A percentile compares a stretch with the other conserved stretches of the same genome.
Conservation (phyloP, 306 rosid genomes). For the Macrotyloma uniflorum region DNA sequence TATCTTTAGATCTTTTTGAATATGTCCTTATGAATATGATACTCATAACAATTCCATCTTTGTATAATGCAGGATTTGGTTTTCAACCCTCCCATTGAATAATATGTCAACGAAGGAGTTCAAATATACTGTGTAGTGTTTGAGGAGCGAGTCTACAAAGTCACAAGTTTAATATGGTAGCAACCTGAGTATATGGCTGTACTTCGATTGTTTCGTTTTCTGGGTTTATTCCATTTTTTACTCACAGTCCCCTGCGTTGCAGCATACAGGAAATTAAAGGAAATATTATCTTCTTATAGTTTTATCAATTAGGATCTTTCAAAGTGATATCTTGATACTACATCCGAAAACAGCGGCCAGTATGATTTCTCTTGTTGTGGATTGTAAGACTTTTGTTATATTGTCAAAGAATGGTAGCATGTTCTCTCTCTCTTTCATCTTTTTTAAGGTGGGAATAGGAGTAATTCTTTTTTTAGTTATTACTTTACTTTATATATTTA, state of each 20-base stretch:
- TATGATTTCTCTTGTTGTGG: background rate
- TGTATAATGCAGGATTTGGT: conserved; percentile 72
- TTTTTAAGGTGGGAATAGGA: background rate
- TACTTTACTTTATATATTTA: background rate
- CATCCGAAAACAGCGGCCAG: background rate
- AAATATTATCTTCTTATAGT: conserved; percentile 8
- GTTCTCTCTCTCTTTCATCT: background rate
- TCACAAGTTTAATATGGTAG: conserved; percentile 31
- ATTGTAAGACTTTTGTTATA: background rate
- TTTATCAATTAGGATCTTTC: conserved; percentile 22
- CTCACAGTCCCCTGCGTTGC: conserved; percentile 15
- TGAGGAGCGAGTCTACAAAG: conserved; percentile 45
- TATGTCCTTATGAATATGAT: background rate
- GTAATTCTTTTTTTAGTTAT: background rate
- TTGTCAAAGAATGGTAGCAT: conserved; percentile 8
- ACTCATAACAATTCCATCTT: background rate
- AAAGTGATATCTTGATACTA: background rate
- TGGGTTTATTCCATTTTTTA: conserved; percentile 47
- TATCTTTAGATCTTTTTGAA: background rate
- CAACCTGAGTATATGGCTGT: conserved; percentile 30
- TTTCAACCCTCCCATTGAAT: conserved; percentile 75
- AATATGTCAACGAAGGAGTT: conserved; percentile 31
- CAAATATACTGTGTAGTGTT: conserved; percentile 38
- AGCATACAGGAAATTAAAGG: conserved; percentile 25
- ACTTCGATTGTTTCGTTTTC: conserved; percentile 31